Evolutionary conservation across 2,329 filamentous ascomycete species (phyloP), one percentile per base, ranked within the genome.

Genomic region (Curvularia sp.): DNA sequence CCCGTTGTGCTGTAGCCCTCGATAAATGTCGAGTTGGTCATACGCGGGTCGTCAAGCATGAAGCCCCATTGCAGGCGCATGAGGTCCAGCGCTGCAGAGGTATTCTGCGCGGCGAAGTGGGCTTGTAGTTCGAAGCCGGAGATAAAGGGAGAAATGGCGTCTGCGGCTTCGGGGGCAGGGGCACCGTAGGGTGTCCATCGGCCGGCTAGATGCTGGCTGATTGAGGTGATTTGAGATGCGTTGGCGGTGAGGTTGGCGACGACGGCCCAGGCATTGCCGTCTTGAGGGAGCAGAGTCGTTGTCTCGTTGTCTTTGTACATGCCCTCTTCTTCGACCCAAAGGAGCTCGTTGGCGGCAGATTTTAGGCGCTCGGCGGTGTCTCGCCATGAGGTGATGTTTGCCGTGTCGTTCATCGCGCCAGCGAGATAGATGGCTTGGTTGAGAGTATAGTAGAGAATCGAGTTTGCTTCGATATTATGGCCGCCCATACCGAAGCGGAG

Each of bases 281-380:
- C 79, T 66, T 81, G 79, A 0, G 79, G 79, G 43, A 85, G 77
- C 3, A 89, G 76, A 0, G 79, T 78, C 1, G 80, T 82, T 0
- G 80, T 81, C 38, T 82, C 80, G 61, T 86, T 86, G 69, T 85
- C 83, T 54, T 79, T 78, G 74, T 87, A 85, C 60, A 85, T 79
- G 26, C 82, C 81, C n/a, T 76, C 76, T 1, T 68, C 53, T 0
- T 73, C 63, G 61, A 86, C 81, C 80, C 82, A 87, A 57, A 84
- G 80, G 48, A 80, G 75, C 10, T 68, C 67, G 44, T 83, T 80
- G 26, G 85, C 84, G 8, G 80, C 77, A 0, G 66, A 64, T 62
- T 79, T 78, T 46, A 86, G 79, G 3, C 71, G 62, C 2, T 72
- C 73, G 7, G 81, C 82, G 35, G 71, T 71, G 10, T 68, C 62